Percentiles rank a stretch among this genome's conserved stretches.
Conservation (phyloP, 495 filamentous ascomycete genomes). For the Penicillium parvum region DNA sequence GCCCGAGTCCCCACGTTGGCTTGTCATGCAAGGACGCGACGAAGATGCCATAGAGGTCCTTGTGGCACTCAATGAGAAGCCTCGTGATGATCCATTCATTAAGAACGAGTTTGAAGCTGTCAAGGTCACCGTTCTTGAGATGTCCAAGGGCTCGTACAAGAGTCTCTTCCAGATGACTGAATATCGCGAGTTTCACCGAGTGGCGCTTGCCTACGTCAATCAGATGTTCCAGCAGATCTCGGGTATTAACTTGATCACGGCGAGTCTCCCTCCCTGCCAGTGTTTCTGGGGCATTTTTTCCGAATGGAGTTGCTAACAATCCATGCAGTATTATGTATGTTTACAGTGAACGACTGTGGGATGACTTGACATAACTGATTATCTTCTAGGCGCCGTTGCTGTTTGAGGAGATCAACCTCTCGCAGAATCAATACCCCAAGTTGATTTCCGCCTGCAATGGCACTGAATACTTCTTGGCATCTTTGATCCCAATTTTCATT, state of each 20-base stretch:
- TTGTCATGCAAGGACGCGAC: conserved; percentile 31
- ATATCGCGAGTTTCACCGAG: conserved; percentile 29
- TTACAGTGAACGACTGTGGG: conserved; percentile 22
- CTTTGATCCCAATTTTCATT: conserved; percentile 46
- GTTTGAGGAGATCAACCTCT: conserved; percentile 45
- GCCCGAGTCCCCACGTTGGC: conserved; percentile 51
- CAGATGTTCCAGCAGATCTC: conserved; percentile 46
- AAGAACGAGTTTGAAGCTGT: too few species aligned
- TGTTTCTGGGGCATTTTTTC: too few species aligned
- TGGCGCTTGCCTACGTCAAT: conserved; percentile 35
- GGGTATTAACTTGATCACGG: conserved; percentile 43
- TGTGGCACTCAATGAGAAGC: conserved; percentile 31
- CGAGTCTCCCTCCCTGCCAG: conserved; percentile 18
- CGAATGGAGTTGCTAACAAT: too few species aligned
- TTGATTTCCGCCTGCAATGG: too few species aligned
- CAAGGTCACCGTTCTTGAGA: too few species aligned
- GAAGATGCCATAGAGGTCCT: conserved; percentile 29
- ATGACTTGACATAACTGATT: conserved; percentile 38
- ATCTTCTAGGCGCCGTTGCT: conserved; percentile 41
- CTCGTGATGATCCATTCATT: too few species aligned
- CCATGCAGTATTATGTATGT: neutral
- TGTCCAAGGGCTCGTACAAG: conserved; percentile 27
- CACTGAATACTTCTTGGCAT: conserved; percentile 44
- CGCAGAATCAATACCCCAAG: too few species aligned
- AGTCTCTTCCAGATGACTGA: conserved; percentile 36